A percentile compares a stretch with the other conserved stretches of the same genome.
These are phyloP conservation scores for Lasiodiplodia theobromae DNA, from an alignment of 2,329 filamentous ascomycete genomes.

Conservation along the genomic window DNA sequence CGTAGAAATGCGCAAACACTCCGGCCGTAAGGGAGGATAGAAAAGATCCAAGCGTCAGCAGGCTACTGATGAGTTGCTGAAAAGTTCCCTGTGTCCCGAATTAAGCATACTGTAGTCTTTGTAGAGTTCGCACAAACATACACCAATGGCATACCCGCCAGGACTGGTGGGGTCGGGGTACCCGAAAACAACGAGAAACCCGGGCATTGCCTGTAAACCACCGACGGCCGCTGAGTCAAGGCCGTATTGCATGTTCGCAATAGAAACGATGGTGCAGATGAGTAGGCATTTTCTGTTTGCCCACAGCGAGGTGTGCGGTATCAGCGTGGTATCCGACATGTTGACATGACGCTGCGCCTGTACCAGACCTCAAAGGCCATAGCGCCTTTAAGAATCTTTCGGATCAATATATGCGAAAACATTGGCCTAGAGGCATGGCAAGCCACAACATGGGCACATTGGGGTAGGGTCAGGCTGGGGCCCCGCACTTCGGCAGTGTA, in stretches of 20 bases:
- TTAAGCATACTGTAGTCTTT: not conserved
- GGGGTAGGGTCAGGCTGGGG: constrained; percentile 3
- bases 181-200: constrained; percentile 60
- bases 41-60: constrained; percentile 60
- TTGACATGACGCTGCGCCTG: not conserved
- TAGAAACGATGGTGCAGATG: constrained; percentile 56
- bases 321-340: constrained; percentile 18
- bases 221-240: constrained; percentile 57
- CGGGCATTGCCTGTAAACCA: constrained; percentile 59
- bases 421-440: not conserved
- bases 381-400: not conserved
- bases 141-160: constrained; percentile 52
- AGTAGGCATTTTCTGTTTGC: constrained; percentile 54
- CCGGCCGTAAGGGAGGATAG: constrained; percentile 58
- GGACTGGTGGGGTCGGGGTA: constrained; percentile 50
- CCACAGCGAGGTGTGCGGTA: constrained; percentile 34
- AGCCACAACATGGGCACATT: not conserved
- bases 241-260: constrained; percentile 62
- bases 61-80: constrained; percentile 61
- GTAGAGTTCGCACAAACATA: constrained; percentile 34
- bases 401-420: constrained; percentile 12
- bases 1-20: constrained; percentile 56
- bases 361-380: not conserved
- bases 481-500: constrained; percentile 11
- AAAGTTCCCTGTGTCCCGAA: constrained; percentile 50